Base-by-base conservation (phyloP, 1,139 yeast genomes). In the Candida mesenterica region DNA sequence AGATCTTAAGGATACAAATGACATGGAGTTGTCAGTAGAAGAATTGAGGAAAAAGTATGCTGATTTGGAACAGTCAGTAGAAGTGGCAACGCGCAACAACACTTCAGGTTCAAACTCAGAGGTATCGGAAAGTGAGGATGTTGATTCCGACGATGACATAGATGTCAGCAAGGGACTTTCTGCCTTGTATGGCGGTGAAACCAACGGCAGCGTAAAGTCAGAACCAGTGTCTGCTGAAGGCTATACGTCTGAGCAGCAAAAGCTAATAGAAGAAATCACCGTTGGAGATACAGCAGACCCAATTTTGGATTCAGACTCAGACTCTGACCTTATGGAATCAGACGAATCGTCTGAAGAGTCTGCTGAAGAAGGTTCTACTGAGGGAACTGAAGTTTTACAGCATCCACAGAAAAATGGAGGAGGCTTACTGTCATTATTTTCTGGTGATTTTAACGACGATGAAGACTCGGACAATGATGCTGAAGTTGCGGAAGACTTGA, bases 21-120 rank as follows among this genome's bases (percentile, higher is more conserved):
- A 39, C 15, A 72, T 74, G 39, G 59, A 73, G 23, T 62, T 87
- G 27, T 68, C 88, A 0, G 73, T 84, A 2, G 90, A 83, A 17
- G 79, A 86, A 49, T 65, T 87, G 37, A 67, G 69, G 25, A 67
- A 66, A 31, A 87, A 87, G 53, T 87, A 87, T 55, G 75, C 82
- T 19, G 59, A 68, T 19, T 45, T 82, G 34, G 72, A 72, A 23
- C 48, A 43, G 9, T 49, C 61, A 0, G 36, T 43, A 3, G 23
- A 30, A 3, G 39, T 34, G 6, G n/a, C 32, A 7, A 14, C 9
- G 10, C 16, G 16, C 5, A 14, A 20, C 8, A 14, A 15, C 8
- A 15, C 14, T 8, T 28, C 38, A 12, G 43, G 24, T 8, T 8
- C 12, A 5, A 16, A 15, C 24, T 18, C 26, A 23, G 33, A 23